A percentile compares a stretch with the other conserved stretches of the same genome.
These are phyloP conservation scores for Claviceps sorghi DNA, from an alignment of 2,329 filamentous ascomycete species.

Conservation along the genomic window DNA sequence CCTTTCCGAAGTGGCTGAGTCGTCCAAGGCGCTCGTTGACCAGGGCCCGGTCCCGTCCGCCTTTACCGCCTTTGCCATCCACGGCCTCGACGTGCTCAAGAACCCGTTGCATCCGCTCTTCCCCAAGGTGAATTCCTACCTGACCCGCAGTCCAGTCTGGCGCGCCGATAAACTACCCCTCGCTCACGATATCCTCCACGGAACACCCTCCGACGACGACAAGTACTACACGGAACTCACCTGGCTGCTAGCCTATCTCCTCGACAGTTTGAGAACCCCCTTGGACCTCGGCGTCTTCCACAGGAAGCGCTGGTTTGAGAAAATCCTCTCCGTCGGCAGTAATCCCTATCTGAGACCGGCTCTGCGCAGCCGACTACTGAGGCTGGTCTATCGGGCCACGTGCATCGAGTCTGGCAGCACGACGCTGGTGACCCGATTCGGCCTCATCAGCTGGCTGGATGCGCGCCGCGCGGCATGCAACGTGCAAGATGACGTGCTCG, in stretches of 20 bases:
- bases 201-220: conserved; percentile 58
- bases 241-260: conserved; percentile 60
- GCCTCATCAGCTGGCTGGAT: conserved; percentile 60
- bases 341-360: conserved; percentile 48
- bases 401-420: conserved; percentile 58
- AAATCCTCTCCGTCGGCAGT: conserved; percentile 52
- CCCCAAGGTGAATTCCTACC: conserved; percentile 70
- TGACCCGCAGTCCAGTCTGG: conserved; percentile 69
- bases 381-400: conserved; percentile 52
- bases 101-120: conserved; percentile 75
- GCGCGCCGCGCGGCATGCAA: conserved; percentile 36
- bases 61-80: conserved; percentile 60
- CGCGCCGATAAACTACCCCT: conserved; percentile 57
- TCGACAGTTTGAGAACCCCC: conserved; percentile 48
- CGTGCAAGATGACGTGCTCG: conserved; percentile 27
- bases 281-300: conserved; percentile 47
- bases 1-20: conserved; percentile 67
- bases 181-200: conserved; percentile 45
- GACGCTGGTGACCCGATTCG: conserved; percentile 65
- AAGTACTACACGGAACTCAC: conserved; percentile 56
- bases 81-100: conserved; percentile 53
- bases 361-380: conserved; percentile 43
- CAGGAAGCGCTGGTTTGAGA: conserved; percentile 56
- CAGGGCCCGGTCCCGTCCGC: conserved; percentile 52
- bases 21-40: conserved; percentile 41